Percentiles rank a stretch among this genome's conserved stretches.
Conservation (phyloP, 2,329 filamentous ascomycete species). For the Zelopaecilomyces penicillatus region DNA sequence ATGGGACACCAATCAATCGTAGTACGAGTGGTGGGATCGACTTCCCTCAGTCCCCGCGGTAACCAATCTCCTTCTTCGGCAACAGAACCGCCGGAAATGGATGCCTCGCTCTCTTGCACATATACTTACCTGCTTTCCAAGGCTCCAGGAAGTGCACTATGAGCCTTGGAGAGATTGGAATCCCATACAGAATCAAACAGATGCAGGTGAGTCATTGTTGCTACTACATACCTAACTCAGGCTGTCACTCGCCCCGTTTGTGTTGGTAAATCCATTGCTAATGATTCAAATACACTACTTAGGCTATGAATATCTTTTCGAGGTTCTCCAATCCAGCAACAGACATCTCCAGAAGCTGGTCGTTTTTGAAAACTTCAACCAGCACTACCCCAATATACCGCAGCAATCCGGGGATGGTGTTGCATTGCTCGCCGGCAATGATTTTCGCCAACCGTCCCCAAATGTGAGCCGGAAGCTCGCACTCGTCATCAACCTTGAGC, state of each 20-base stretch:
- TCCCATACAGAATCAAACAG: background rate
- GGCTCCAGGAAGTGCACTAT: slow-evolving; percentile 26
- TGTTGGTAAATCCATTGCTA: background rate
- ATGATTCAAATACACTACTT: background rate
- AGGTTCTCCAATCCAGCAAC: background rate
- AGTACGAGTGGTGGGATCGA: slow-evolving; percentile 19
- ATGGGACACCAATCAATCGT: slow-evolving; percentile 14
- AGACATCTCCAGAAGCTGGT: slow-evolving; percentile 3
- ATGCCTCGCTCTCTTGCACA: slow-evolving; percentile 17
- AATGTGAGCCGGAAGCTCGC: slow-evolving; percentile 17
- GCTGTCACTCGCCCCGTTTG: background rate
- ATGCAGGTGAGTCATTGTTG: slow-evolving; percentile 2
- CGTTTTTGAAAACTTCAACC: no score
- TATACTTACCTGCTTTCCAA: slow-evolving; percentile 23
- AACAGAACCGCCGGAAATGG: slow-evolving; percentile 25
- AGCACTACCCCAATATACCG: background rate
- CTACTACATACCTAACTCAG: no score
- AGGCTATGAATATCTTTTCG: background rate
- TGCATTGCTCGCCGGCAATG: no score
- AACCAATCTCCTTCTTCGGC: slow-evolving; percentile 23
- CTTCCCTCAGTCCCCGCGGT: slow-evolving; percentile 22
- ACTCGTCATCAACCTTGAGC: slow-evolving; percentile 19
- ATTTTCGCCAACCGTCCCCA: slow-evolving; percentile 13
- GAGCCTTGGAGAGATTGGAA: slow-evolving; percentile 26
- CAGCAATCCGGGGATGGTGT: background rate